Evolutionary conservation across 305 asterid genomes (phyloP).

Genomic region (Plantago coronopus): DNA sequence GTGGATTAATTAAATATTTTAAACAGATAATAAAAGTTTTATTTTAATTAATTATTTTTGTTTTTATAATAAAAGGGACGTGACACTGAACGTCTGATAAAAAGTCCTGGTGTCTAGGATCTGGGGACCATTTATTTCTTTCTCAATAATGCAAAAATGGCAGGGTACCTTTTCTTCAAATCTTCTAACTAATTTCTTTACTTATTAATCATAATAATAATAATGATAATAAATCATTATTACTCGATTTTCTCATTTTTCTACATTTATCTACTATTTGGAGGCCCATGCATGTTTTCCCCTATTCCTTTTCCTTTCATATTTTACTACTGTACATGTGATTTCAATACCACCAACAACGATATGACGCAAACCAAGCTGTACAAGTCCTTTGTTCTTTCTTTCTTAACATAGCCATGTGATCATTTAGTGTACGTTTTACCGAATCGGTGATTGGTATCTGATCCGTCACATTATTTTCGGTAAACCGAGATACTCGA

Average conservation of each 20-base stretch:
- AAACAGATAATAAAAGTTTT: no score
- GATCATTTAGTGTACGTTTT: conserved; percentile 1
- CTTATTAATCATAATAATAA: conserved; percentile 29
- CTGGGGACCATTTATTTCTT: conserved; percentile 46
- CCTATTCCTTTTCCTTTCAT: neutral
- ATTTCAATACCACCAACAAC: neutral
- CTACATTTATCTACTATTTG: neutral
- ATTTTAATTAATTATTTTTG: no score
- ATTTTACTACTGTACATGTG: conserved; percentile 6
- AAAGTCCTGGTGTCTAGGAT: conserved; percentile 40
- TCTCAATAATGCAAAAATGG: conserved; percentile 32
- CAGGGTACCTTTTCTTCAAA: conserved; percentile 15
- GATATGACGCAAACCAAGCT: conserved; percentile 10
- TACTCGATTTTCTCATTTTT: conserved; percentile 16
- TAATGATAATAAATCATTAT: no score
- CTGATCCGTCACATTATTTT: no score
- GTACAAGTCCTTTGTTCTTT: conserved; percentile 3
- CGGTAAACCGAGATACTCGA: no score
- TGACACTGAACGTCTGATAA: conserved; percentile 30
- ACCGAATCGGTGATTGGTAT: no score
- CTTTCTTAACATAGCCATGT: conserved; percentile 21
- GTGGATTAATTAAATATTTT: no score
- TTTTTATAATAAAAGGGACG: conserved; percentile 19
- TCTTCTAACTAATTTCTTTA: conserved; percentile 24
- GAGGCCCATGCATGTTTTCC: neutral